Percentiles rank a stretch among this genome's conserved stretches.
phyloP scores from a whole-genome alignment of 176 grass and related monocot species.

The Areca catechu region DNA sequence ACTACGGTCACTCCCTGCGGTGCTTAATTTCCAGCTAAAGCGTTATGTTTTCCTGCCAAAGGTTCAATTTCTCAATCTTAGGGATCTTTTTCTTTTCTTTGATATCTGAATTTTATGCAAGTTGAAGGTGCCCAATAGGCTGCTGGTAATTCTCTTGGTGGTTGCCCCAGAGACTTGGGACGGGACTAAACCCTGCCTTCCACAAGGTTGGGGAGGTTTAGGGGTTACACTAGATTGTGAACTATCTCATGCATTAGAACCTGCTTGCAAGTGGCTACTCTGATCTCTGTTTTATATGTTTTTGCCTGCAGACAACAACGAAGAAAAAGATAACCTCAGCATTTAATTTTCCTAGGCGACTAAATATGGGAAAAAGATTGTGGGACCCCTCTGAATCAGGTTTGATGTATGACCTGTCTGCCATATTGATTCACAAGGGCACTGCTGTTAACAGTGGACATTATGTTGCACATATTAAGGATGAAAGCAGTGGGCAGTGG shows the following conservation, averaged over 20 bases:
- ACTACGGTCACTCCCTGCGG: constrained; percentile 67
- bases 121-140: no score
- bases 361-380: constrained; percentile 66
- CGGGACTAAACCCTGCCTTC: no score
- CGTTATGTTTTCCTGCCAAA: constrained; percentile 91
- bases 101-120: neutral
- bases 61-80: constrained; percentile 32
- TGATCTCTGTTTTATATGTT: constrained; percentile 4
- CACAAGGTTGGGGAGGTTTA: no score
- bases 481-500: constrained; percentile 79
- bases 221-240: no score
- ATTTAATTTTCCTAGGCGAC: constrained; percentile 72
- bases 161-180: no score
- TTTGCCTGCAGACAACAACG: constrained; percentile 62
- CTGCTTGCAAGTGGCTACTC: no score
- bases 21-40: constrained; percentile 93
- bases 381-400: constrained; percentile 36
- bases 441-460: constrained; percentile 92
- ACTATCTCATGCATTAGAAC: no score
- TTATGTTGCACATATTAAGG: constrained; percentile 97
- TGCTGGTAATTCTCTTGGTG: no score
- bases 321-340: constrained; percentile 97
- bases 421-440: constrained; percentile 98
- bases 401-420: constrained; percentile 65
- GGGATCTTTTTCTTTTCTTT: constrained; percentile 12